Percentiles rank a stretch among this genome's conserved stretches.
Conservation (phyloP, 306 rosid genomes). For the Coriaria nepalensis region DNA sequence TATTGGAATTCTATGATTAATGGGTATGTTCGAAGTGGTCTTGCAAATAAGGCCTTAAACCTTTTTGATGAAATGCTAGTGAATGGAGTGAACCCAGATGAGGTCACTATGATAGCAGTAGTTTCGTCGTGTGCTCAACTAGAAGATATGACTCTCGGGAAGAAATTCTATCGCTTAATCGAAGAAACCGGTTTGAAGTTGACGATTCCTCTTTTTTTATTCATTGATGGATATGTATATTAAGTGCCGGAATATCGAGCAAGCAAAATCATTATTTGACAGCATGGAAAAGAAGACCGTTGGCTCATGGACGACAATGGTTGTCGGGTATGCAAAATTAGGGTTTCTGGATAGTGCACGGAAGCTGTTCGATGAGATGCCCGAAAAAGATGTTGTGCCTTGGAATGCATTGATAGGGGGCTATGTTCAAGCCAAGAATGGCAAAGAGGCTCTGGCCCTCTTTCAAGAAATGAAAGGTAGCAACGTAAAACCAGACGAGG, state of each 20-base stretch:
- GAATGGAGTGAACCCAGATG: constrained; percentile 47
- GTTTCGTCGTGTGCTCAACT: constrained; percentile 64
- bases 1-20: constrained; percentile 76
- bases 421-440: constrained; percentile 51
- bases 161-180: constrained; percentile 33
- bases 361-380: constrained; percentile 39
- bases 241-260: constrained; percentile 50
- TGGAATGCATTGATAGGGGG: constrained; percentile 87
- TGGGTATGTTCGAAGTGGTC: constrained; percentile 55
- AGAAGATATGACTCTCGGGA: constrained; percentile 45
- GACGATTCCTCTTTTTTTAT: constrained; percentile 49
- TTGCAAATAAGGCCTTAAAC: constrained; percentile 37
- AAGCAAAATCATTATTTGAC: constrained; percentile 38
- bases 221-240: constrained; percentile 71
- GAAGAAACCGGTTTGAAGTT: constrained; percentile 29
- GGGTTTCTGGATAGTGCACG: constrained; percentile 47
- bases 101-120: constrained; percentile 68
- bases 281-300: constrained; percentile 41
- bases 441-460: constrained; percentile 61
- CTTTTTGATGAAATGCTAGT: constrained; percentile 42
- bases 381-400: constrained; percentile 56
- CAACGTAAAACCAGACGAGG: constrained; percentile 45
- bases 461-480: constrained; percentile 74
- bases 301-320: constrained; percentile 67
- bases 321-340: constrained; percentile 62